Evolutionary conservation across 257 asterid genomes (phyloP), one percentile per base, ranked within the genome.

Genomic region (Penstemon barbatus): DNA sequence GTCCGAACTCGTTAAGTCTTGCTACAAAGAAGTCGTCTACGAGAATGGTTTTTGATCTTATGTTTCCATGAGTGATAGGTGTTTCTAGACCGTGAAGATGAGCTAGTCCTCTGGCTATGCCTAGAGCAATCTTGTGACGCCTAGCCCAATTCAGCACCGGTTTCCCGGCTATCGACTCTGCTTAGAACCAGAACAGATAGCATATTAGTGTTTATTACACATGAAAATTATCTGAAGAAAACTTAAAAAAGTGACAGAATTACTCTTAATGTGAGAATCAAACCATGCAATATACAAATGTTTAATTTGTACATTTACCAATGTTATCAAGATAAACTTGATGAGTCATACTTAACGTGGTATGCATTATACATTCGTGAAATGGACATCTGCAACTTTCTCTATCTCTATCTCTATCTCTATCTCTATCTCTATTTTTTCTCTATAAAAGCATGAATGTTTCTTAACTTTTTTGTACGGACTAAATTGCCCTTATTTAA

Each of bases 141-240:
- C 98, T 80, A 10, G 93, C 84, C 99, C 99, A 94, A 59, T 84
- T 91, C 65, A 94, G 80, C 39, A 76, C 91, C 4, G 99, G 99
- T 74, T 83, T 94, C 63, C 98, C 98, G 3, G 70, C 89, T 75
- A 92, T 80, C 8, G 99, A 86, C 81, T 94, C 99, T 91, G 86
- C 25, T 65, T 8, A 66, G 37, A 59, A 53, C 41, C 51, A 72
- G 25, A 43, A 67, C 3, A 61, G 7, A 67, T 3, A 57, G 52
- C 50, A 66, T 45, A 44, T 68, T 25, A 66, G 13, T 37, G 15
- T 71, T 19, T 39, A 39, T 55, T 15, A 41, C 39, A 10, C 7
- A 15, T 64, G 54, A 59, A 57, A 11, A 8, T 2, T 37, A 45
- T 6, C 37, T 42, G 15, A 55, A 8, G 58, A 12, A 46, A 51